These are phyloP conservation scores for Mentha longifolia DNA, from an alignment of 257 asterid species.

Conservation along the genomic window DNA sequence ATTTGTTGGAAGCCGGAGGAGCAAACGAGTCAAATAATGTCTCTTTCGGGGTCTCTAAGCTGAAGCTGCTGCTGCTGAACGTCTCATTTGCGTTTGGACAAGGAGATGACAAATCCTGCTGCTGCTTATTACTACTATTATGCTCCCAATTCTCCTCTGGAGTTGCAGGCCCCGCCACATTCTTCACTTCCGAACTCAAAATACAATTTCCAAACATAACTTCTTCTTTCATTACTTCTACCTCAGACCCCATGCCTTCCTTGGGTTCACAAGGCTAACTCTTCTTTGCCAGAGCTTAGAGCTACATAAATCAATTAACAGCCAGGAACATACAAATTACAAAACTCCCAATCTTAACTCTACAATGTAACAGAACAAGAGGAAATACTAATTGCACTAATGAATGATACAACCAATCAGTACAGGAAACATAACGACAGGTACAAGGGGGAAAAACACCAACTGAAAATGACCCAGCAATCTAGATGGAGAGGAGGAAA, in stretches of 20 bases:
- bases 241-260: conserved; percentile 37
- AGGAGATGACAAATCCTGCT: conserved; percentile 14
- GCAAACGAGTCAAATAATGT: conserved; percentile 58
- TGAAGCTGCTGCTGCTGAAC: too few species aligned
- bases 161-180: conserved; percentile 39
- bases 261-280: too few species aligned
- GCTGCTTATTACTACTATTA: too few species aligned
- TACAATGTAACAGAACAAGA: background rate
- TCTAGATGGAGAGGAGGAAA: background rate
- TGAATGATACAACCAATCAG: too few species aligned
- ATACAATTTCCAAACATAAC: background rate
- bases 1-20: conserved; percentile 52
- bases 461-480: background rate
- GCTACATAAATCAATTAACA: background rate
- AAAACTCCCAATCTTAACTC: background rate
- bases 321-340: background rate
- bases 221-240: conserved; percentile 9
- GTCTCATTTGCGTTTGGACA: too few species aligned
- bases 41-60: conserved; percentile 45
- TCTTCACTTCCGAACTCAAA: conserved; percentile 24
- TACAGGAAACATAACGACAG: too few species aligned
- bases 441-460: background rate
- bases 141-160: conserved; percentile 47
- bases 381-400: too few species aligned
- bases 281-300: background rate